Conservation (phyloP, 495 filamentous ascomycete species). For the Bacidia gigantensis region DNA sequence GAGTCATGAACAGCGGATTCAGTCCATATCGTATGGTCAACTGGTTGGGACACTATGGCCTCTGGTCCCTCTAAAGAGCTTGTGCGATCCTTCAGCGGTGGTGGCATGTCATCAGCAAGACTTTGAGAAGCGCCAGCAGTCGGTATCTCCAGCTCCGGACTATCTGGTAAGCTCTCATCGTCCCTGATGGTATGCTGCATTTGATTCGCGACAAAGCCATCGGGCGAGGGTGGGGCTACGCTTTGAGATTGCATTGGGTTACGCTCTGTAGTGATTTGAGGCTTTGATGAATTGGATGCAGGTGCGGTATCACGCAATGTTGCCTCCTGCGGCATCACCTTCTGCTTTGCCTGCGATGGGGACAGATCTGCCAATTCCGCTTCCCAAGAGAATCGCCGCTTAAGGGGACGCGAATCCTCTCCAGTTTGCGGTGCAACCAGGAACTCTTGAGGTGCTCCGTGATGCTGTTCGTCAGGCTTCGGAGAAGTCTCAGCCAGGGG, state of each 20-base stretch:
- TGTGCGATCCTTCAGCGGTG: too few relatives aligned
- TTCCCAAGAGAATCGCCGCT: constrained; percentile 43
- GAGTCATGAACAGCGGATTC: not conserved
- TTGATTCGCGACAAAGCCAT: too few relatives aligned
- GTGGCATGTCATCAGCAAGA: too few relatives aligned
- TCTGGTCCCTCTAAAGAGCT: too few relatives aligned
- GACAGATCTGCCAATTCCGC: constrained; percentile 21
- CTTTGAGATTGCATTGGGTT: not conserved
- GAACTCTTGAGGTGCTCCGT: constrained; percentile 4
- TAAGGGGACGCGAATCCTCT: constrained; percentile 11
- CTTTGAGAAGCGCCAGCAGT: too few relatives aligned
- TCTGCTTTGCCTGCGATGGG: not conserved
- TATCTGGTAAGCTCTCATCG: too few relatives aligned
- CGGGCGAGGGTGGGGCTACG: not conserved
- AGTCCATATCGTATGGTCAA: too few relatives aligned
- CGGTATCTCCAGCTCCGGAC: too few relatives aligned
- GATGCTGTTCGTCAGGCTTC: constrained; percentile 19
- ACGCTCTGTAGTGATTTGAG: not conserved
- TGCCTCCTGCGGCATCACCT: not conserved
- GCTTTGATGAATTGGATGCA: constrained; percentile 3
- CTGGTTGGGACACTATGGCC: too few relatives aligned
- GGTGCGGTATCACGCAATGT: not conserved
- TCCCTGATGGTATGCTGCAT: too few relatives aligned
- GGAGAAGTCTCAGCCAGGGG: constrained; percentile 35
- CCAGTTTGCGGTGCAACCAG: not conserved